These are phyloP conservation scores for Immersiporthe knoxdaviesiana DNA, from an alignment of 2,329 filamentous ascomycete genomes.

Conservation along the genomic window DNA sequence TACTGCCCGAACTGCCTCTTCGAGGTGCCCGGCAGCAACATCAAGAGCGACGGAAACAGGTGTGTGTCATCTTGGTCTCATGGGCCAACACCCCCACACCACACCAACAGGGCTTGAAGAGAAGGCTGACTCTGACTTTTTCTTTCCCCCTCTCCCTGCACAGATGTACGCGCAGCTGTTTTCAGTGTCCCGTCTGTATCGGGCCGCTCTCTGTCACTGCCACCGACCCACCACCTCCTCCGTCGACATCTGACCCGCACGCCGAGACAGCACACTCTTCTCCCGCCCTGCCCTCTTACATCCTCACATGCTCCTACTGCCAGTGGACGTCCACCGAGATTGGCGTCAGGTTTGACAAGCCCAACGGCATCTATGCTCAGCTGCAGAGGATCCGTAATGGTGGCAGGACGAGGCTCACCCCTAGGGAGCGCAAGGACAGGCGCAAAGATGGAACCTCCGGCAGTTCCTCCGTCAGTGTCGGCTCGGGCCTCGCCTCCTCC, in stretches of 20 bases:
- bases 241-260: slow-evolving; percentile 41
- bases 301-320: slow-evolving; percentile 87
- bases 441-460: slow-evolving; percentile 50
- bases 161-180: slow-evolving; percentile 92
- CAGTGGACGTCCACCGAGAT: slow-evolving; percentile 91
- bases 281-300: slow-evolving; percentile 61
- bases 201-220: slow-evolving; percentile 77
- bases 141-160: background rate
- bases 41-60: slow-evolving; percentile 93
- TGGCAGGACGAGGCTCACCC: slow-evolving; percentile 53
- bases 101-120: too few relatives aligned
- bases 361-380: slow-evolving; percentile 83
- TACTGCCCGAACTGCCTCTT: slow-evolving; percentile 96
- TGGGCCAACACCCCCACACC: too few relatives aligned
- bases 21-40: slow-evolving; percentile 89
- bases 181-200: slow-evolving; percentile 89
- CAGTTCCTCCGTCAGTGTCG: slow-evolving; percentile 33
- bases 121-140: slow-evolving; percentile 4
- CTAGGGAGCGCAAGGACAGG: slow-evolving; percentile 56
- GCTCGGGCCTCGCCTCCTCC: slow-evolving; percentile 22
- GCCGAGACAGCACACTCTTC: slow-evolving; percentile 46
- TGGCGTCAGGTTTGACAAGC: slow-evolving; percentile 86
- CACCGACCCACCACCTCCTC: slow-evolving; percentile 60
- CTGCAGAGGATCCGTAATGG: slow-evolving; percentile 71
- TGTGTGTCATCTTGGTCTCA: slow-evolving; percentile 46